A percentile compares a stretch with the other conserved stretches of the same genome.
phyloP scores from a whole-genome alignment of 805 yeast genomes.

The Sugiyamaella qingdaonensis region DNA sequence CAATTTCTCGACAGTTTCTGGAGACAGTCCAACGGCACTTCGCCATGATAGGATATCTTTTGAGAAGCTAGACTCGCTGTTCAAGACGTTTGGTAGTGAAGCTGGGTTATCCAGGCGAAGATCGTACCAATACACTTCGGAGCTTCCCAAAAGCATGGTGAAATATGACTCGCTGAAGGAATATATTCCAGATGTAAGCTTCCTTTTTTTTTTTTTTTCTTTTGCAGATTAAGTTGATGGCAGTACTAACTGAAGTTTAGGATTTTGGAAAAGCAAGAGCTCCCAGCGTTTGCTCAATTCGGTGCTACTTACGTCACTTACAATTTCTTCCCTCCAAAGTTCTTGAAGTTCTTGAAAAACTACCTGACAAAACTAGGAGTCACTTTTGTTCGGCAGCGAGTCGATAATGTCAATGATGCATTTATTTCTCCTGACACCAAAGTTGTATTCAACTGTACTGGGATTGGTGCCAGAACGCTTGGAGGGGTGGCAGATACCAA shows the following conservation, averaged over 20 bases:
- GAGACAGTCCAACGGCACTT: slow-evolving; percentile 48
- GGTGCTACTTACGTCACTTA: slow-evolving; percentile 57
- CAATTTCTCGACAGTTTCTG: slow-evolving; percentile 57
- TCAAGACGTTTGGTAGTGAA: slow-evolving; percentile 45
- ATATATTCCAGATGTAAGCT: slow-evolving; percentile 44
- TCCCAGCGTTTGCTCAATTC: slow-evolving; percentile 50
- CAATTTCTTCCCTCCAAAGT: slow-evolving; percentile 70
- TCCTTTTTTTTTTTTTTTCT: no score
- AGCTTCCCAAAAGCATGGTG: slow-evolving; percentile 31
- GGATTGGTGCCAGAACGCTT: slow-evolving; percentile 59
- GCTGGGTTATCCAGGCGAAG: slow-evolving; percentile 53
- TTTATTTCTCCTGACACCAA: slow-evolving; percentile 31
- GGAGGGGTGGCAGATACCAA: slow-evolving; percentile 61
- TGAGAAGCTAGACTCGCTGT: slow-evolving; percentile 42
- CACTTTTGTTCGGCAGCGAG: slow-evolving; percentile 41
- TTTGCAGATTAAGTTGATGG: no score
- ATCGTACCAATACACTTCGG: slow-evolving; percentile 57
- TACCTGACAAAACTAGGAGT: slow-evolving; percentile 50
- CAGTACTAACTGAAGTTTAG: not conserved
- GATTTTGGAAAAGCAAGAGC: slow-evolving; percentile 34
- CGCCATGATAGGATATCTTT: slow-evolving; percentile 56
- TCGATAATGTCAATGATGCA: slow-evolving; percentile 57
- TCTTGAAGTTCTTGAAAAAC: slow-evolving; percentile 44
- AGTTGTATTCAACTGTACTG: slow-evolving; percentile 70
- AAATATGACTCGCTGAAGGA: slow-evolving; percentile 46